A percentile compares a stretch with the other conserved stretches of the same genome.
Evolutionary conservation across 2,329 filamentous ascomycete species (phyloP).

Genomic region (Pyricularia grisea): DNA sequence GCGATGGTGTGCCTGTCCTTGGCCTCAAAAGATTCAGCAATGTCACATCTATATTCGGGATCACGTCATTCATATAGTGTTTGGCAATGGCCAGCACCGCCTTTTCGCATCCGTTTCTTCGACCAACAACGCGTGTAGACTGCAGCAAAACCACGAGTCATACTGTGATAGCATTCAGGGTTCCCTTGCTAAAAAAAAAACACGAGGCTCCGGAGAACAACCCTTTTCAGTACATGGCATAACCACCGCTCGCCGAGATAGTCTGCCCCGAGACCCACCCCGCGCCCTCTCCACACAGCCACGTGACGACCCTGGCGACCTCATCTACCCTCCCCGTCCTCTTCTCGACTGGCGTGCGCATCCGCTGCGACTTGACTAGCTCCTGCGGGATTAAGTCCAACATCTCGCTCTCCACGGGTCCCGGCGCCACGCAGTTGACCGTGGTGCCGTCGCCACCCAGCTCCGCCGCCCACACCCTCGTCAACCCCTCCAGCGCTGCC

Average conservation of each 20-base stretch:
- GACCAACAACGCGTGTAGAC: too few species aligned
- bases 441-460: constrained; percentile 46
- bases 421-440: constrained; percentile 51
- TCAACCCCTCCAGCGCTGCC: constrained; percentile 50
- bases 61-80: too few species aligned
- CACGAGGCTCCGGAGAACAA: neutral
- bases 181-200: too few species aligned
- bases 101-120: too few species aligned
- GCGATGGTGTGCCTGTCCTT: too few species aligned
- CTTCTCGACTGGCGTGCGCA: constrained; percentile 39
- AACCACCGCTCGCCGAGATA: constrained; percentile 42
- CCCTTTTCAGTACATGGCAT: constrained; percentile 3
- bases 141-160: too few species aligned
- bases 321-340: constrained; percentile 42
- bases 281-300: constrained; percentile 38
- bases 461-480: constrained; percentile 48
- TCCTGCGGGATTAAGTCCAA: constrained; percentile 22
- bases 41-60: too few species aligned
- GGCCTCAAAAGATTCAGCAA: too few species aligned
- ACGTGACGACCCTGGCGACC: constrained; percentile 45
- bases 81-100: too few species aligned
- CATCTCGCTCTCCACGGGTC: constrained; percentile 45
- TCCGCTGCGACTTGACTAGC: constrained; percentile 37
- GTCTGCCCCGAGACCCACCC: constrained; percentile 45
- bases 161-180: too few species aligned